Evolutionary conservation across 805 yeast genomes (phyloP).

Genomic region (Candida maris): DNA sequence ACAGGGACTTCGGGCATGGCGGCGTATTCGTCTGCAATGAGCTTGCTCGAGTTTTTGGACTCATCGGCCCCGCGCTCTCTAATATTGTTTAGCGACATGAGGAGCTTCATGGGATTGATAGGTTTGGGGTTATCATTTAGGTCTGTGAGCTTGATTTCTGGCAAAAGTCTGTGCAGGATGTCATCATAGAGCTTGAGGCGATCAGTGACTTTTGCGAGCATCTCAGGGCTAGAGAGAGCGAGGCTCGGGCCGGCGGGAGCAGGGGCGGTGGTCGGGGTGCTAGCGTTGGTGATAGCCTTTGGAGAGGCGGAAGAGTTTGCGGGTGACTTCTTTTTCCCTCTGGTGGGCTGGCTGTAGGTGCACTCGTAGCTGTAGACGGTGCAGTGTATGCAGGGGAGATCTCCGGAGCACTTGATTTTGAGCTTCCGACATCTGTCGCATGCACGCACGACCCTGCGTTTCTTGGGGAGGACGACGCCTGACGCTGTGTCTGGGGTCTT

Average conservation of each 20-base stretch:
- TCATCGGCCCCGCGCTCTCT: slow-evolving; percentile 21
- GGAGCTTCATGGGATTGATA: slow-evolving; percentile 31
- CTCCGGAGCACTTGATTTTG: slow-evolving; percentile 52
- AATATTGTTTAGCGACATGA: slow-evolving; percentile 28
- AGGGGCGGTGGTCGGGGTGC: neutral
- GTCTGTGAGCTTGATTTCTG: slow-evolving; percentile 31
- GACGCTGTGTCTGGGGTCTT: slow-evolving; percentile 12
- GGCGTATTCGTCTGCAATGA: slow-evolving; percentile 26
- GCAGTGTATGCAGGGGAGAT: slow-evolving; percentile 53
- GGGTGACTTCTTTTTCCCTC: slow-evolving; percentile 35
- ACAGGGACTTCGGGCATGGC: slow-evolving; percentile 31
- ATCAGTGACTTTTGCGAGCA: slow-evolving; percentile 30
- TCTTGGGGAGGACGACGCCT: slow-evolving; percentile 23
- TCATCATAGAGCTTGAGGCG: slow-evolving; percentile 32
- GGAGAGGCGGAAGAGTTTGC: slow-evolving; percentile 16
- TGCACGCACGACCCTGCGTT: slow-evolving; percentile 43
- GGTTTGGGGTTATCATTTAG: slow-evolving; percentile 30
- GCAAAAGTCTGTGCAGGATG: slow-evolving; percentile 28
- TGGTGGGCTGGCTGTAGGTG: slow-evolving; percentile 71
- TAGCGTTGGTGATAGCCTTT: slow-evolving; percentile 3
- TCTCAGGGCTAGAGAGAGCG: slow-evolving; percentile 18
- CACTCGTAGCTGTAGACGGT: slow-evolving; percentile 84
- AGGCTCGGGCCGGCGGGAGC: neutral
- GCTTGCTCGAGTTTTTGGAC: slow-evolving; percentile 16
- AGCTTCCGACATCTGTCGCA: slow-evolving; percentile 50